Evolutionary conservation across 2,329 filamentous ascomycete species (phyloP), one percentile per base, ranked within the genome.

Genomic region (Massarina eburnea): DNA sequence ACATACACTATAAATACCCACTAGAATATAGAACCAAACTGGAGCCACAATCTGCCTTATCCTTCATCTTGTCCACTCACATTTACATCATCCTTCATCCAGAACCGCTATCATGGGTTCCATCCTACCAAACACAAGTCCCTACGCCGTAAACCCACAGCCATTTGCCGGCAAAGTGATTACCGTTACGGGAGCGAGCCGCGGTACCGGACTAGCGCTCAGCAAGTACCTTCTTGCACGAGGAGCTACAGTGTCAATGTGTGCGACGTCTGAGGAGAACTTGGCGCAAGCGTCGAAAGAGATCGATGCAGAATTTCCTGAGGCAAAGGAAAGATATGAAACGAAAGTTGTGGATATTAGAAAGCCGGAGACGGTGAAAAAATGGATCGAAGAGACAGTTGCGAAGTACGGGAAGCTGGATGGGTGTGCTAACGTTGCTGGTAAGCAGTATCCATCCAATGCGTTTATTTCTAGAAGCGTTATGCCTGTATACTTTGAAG

Each of bases 121-220:
- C 27, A 14, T 21, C n/a, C 36, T 32, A 36, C 20, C 26, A 29
- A 29, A 27, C 8, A 2, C 36, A 10, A 41, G 41, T 19, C 48
- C 45, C 9, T 45, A 54, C 15, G 43, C 43, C 27, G 34, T 47
- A 20, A 47, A 54, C 33, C 34, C 38, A 20, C 43, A 26, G 10
- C 48, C 45, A 14, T 51, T 55, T 21, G 39, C 43, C 14, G 45
- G 46, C 21, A 49, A 52, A 32, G 49, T 55, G 14, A 51, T 49
- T 27, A 35, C 46, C n/a, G 21, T 54, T 18, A 52, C 53, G 15
- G 46, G 53, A 12, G 48, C 48, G 14, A 56, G 46, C 41, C 41
- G 48, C 37, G 48, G 45, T 18, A 33, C 45, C 5, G 53, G 51
- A 4, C 41, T 53, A 10, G 46, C 52, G 1, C 33, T 53, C 3